Evolutionary conservation across 2,329 filamentous ascomycete genomes (phyloP).

Genomic region (Pseudogymnoascus sp.): DNA sequence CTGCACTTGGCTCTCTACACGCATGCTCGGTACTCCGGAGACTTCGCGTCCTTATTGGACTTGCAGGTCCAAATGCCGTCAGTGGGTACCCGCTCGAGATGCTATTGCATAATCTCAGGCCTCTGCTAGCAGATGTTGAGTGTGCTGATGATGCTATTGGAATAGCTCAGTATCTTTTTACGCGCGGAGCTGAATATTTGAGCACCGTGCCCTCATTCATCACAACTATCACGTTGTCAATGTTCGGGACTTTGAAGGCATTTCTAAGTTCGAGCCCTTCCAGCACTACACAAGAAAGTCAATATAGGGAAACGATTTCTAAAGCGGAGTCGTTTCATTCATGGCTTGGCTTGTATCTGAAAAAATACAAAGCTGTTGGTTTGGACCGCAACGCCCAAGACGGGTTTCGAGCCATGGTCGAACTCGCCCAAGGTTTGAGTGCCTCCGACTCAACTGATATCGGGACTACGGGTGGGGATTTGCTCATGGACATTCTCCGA

Average conservation of each 20-base stretch:
- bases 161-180: slow-evolving; percentile 75
- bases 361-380: slow-evolving; percentile 49
- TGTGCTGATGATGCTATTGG: slow-evolving; percentile 89
- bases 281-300: slow-evolving; percentile 76
- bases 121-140: slow-evolving; percentile 73
- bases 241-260: slow-evolving; percentile 67
- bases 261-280: slow-evolving; percentile 70
- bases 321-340: slow-evolving; percentile 68
- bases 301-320: slow-evolving; percentile 68
- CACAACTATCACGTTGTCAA: slow-evolving; percentile 71
- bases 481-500: slow-evolving; percentile 71
- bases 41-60: slow-evolving; percentile 69
- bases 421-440: slow-evolving; percentile 60
- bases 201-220: slow-evolving; percentile 63
- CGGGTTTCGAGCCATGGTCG: slow-evolving; percentile 60
- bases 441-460: slow-evolving; percentile 62
- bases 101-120: slow-evolving; percentile 72
- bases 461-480: slow-evolving; percentile 66
- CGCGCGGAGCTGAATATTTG: slow-evolving; percentile 59
- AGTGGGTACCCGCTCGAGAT: slow-evolving; percentile 82
- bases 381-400: slow-evolving; percentile 40
- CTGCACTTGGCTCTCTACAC: slow-evolving; percentile 77
- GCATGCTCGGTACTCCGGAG: slow-evolving; percentile 82
- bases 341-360: slow-evolving; percentile 70
- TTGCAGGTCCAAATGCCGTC: slow-evolving; percentile 67